Evolutionary conservation across 768 basidiomycete genomes (phyloP).

Genomic region (Pulveroboletus frians): DNA sequence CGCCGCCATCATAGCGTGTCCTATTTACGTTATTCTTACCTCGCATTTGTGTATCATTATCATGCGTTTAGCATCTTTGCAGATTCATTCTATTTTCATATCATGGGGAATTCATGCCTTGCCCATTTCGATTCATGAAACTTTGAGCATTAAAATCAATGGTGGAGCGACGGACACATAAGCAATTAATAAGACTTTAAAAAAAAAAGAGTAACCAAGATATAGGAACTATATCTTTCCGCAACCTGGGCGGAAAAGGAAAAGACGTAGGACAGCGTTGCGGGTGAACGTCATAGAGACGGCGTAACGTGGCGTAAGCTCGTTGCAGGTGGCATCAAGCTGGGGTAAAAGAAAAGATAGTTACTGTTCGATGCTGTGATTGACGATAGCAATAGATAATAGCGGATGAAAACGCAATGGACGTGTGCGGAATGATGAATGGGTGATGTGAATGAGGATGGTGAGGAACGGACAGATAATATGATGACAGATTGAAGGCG

Average conservation of each 20-base stretch:
- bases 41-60: constrained; percentile 21
- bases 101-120: neutral
- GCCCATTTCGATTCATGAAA: neutral
- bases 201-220: neutral
- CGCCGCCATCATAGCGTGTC: constrained; percentile 15
- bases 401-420: constrained; percentile 29
- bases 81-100: neutral
- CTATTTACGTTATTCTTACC: neutral
- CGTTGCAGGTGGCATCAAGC: constrained; percentile 15
- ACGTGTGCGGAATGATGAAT: constrained; percentile 16
- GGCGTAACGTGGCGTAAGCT: constrained; percentile 16
- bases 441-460: constrained; percentile 8
- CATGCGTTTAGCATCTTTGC: neutral
- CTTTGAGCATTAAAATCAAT: neutral
- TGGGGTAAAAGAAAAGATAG: neutral
- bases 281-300: constrained; percentile 13
- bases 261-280: constrained; percentile 11
- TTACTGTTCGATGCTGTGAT: constrained; percentile 15
- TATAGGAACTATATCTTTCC: neutral
- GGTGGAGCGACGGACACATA: constrained; percentile 3
- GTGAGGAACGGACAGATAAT: constrained; percentile 15
- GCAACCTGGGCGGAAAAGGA: constrained; percentile 5
- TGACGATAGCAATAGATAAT: constrained; percentile 34
- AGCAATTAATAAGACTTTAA: constrained; percentile 15
- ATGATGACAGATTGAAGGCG: constrained; percentile 23